These are phyloP conservation scores for Paspalum notatum DNA, from an alignment of 176 grass and related monocot genomes.

Conservation along the genomic window DNA sequence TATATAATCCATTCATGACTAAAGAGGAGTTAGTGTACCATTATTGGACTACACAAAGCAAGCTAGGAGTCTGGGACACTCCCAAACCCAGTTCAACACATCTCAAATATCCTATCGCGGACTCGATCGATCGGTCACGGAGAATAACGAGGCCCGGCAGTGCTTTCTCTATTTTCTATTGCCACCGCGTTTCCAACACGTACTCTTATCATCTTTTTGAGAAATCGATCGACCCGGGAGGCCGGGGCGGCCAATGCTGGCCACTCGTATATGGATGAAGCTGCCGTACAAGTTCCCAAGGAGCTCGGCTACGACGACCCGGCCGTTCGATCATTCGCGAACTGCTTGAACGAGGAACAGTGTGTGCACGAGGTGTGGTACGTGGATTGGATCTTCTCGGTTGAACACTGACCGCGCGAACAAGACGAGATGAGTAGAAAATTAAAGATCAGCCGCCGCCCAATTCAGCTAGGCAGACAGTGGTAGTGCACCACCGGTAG, in stretches of 20 bases:
- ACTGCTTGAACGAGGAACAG: not conserved
- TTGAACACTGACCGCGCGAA: slow-evolving; percentile 28
- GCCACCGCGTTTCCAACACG: slow-evolving; percentile 24
- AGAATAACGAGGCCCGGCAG: no score
- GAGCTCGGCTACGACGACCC: not conserved
- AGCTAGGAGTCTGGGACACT: no score
- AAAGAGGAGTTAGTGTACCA: not conserved
- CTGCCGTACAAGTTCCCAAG: slow-evolving; percentile 45
- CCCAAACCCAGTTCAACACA: no score
- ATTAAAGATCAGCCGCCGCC: no score
- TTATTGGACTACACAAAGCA: not conserved
- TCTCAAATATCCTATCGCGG: no score
- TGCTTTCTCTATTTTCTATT: no score
- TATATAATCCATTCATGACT: not conserved
- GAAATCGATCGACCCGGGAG: no score
- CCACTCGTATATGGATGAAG: slow-evolving; percentile 1
- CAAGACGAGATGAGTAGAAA: no score
- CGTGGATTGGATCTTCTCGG: not conserved
- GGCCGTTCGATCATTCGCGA: not conserved
- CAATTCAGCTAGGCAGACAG: no score
- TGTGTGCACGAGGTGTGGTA: not conserved
- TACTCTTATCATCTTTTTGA: no score
- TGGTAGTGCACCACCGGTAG: no score
- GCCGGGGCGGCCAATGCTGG: not conserved
- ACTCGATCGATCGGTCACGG: no score